These are phyloP conservation scores for Fremontodendron californicum DNA, from an alignment of 345 rosid species.

Conservation along the genomic window DNA sequence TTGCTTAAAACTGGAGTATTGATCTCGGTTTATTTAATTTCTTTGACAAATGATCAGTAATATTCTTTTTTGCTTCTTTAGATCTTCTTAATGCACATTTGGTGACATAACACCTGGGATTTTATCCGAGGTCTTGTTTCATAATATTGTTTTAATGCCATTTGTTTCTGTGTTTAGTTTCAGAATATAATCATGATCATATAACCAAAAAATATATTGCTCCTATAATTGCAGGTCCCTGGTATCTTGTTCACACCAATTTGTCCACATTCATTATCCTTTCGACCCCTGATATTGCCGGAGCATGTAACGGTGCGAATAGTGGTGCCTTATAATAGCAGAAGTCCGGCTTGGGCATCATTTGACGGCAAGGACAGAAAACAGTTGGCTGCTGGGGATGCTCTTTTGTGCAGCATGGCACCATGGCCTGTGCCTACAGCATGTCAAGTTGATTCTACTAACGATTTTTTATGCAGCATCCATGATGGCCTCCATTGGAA, in stretches of 20 bases:
- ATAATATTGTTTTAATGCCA: background rate
- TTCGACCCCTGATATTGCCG: slow-evolving; percentile 93
- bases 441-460: slow-evolving; percentile 77
- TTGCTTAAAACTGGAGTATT: too few relatives aligned
- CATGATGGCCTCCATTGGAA: slow-evolving; percentile 99
- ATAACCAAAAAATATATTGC: background rate
- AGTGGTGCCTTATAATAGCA: slow-evolving; percentile 93
- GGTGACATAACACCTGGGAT: background rate
- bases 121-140: background rate
- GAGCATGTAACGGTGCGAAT: slow-evolving; percentile 88
- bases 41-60: too few relatives aligned
- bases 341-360: slow-evolving; percentile 94
- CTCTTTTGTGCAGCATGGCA: slow-evolving; percentile 95
- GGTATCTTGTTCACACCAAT: slow-evolving; percentile 96
- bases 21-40: too few relatives aligned
- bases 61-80: too few relatives aligned
- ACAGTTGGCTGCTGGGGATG: slow-evolving; percentile 64
- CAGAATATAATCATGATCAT: background rate
- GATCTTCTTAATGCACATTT: background rate
- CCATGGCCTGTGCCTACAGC: slow-evolving; percentile 99
- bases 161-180: background rate
- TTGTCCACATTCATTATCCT: slow-evolving; percentile 95
- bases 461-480: slow-evolving; percentile 84
- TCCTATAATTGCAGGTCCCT: slow-evolving; percentile 60
- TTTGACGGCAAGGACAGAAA: slow-evolving; percentile 96